Base-by-base conservation (phyloP, 495 filamentous ascomycete genomes). In the Alectoria sarmentosa region DNA sequence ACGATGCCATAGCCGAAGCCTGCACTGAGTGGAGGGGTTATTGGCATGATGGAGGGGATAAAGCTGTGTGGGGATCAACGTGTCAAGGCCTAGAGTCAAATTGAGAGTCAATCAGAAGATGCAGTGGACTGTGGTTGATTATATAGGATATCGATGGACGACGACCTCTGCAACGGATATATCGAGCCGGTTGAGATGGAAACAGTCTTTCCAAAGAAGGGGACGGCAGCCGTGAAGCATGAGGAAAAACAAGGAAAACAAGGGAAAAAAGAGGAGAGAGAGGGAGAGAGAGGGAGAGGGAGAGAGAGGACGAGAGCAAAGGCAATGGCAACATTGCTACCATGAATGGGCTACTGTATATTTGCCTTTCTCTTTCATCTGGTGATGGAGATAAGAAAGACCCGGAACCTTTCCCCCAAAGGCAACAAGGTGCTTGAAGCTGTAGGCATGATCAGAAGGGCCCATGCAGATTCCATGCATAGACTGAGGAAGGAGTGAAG, bases 1-100 rank as follows among this genome's bases (percentile, higher is more conserved):
- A 93, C 87, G 71, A 95, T 88, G 63, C 89, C 90, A 84, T 93
- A 94, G 69, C 90, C 90, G 70, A 88, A 88, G 54, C 82, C 86
- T 70, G 88, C 83, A 62, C 77, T 79, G 30, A 94, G 79, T 9
- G 89, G 85, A 28, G 87, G 68, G 23, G 48, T 41, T 17, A 64
- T 67, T 26, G 69, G 68, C 69, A 71, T 71, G 7, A 39, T 69
- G 26, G 23, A 21, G 11, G 58, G 42, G 5, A 36, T 39, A 34
- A n/a, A 54, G 49, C 26, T 30, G 46, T 28, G 7, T 39, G 23
- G 42, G 15, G 19, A 28, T 52, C 15, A 17, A 28, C 11, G 1
- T 37, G 3, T 17, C 5, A 32, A 54, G 6, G 34, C 5, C 23
- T 41, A 38, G 15, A 28, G 19, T 14, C 32, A 7, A 30, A 28